Evolutionary conservation across 2,329 filamentous ascomycete species (phyloP).

Genomic region (Ilyonectria destructans): DNA sequence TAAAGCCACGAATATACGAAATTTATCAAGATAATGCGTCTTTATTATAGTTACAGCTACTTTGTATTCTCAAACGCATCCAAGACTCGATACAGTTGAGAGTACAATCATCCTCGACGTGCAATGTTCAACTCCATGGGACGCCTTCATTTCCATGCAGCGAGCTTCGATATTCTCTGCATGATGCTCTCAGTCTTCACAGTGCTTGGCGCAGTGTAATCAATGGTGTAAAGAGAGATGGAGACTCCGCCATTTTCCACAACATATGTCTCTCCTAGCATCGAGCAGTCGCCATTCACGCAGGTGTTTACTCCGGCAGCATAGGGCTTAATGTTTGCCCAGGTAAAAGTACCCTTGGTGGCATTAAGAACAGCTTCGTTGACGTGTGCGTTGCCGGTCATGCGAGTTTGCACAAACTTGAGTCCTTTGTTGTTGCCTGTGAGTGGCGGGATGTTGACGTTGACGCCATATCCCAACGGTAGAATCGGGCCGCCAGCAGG

Average conservation of each 20-base stretch:
- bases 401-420: constrained; percentile 62
- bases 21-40: no score
- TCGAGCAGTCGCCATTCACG: constrained; percentile 66
- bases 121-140: background rate
- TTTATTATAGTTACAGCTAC: no score
- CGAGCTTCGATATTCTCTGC: constrained; percentile 43
- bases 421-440: constrained; percentile 59
- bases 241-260: constrained; percentile 60
- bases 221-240: constrained; percentile 66
- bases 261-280: constrained; percentile 67
- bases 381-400: constrained; percentile 65
- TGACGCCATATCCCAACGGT: constrained; percentile 67
- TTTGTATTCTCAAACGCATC: no score
- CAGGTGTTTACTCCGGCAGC: constrained; percentile 63
- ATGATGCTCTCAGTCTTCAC: constrained; percentile 45
- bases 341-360: constrained; percentile 61
- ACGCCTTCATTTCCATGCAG: background rate
- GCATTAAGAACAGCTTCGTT: constrained; percentile 63
- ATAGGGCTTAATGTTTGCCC: constrained; percentile 56
- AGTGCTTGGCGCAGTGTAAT: constrained; percentile 63
- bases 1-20: no score
- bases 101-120: no score
- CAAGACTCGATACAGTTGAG: no score
- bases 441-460: constrained; percentile 66
- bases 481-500: constrained; percentile 54